Evolutionary conservation across 805 yeast species (phyloP), one percentile per base, ranked within the genome.

Genomic region (Wickerhamiella siamensis): DNA sequence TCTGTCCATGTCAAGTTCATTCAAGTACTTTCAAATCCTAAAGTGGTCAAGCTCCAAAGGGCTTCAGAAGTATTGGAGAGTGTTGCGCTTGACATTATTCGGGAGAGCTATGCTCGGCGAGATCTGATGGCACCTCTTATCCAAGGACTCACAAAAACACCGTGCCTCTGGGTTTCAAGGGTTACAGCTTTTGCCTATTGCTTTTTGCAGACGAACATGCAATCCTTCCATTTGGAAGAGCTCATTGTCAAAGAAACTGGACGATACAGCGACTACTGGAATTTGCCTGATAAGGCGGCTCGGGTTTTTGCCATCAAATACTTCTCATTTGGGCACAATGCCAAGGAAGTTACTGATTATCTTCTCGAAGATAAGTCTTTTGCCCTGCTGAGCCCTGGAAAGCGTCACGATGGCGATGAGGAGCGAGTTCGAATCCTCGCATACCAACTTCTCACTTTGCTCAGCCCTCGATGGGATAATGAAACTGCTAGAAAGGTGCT

Each of bases 341-440:
- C 53, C 5, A 35, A 43, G 14, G 50, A 36, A 3, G 38, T 55
- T 20, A 47, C 54, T 17, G 37, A 44, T n/a, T 46, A 46, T 44
- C 58, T 74, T 16, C 43, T 72, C 14, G 57, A 57, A 0, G 57
- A 65, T 10, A 55, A 53, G 3, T 55, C 57, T 5, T 68, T 65
- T 47, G 64, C 66, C 31, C 55, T 81, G 3, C 59, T 75, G 32
- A 51, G 55, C 1, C 78, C 80, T 2, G 51, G 61, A 24, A 75
- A 70, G 52, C 65, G 72, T 33, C 71, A 74, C 0, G 91, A 82
- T 53, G 81, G 83, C 0, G 61, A 62, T 5, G 94, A 83, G 54
- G 91, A 82, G 52, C 61, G 72, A 60, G 66, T 65, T 40, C 65
- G 96, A 46, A 58, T 82, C 6, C 71, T 75, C 5, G 70, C 75